These are phyloP conservation scores for Corynascus novoguineensis DNA, from an alignment of 495 filamentous ascomycete genomes.

Conservation along the genomic window DNA sequence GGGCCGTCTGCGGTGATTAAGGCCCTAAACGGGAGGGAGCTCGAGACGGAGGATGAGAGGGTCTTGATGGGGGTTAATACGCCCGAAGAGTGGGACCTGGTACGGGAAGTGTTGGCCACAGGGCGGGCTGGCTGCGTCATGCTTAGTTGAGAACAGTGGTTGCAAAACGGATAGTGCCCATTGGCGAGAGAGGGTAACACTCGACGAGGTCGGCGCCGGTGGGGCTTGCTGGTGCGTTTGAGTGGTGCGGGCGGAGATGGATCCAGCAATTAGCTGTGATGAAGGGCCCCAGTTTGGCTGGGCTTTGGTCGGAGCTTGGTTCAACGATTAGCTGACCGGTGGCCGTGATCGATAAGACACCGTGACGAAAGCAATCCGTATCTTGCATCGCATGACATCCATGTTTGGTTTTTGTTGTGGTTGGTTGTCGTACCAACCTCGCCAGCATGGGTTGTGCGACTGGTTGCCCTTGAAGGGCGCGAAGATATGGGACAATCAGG, in stretches of 20 bases:
- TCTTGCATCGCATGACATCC: not conserved
- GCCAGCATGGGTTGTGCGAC: not conserved
- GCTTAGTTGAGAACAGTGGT: not conserved
- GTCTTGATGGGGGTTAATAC: not conserved
- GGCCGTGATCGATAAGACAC: not conserved
- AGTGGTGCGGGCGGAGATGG: not conserved
- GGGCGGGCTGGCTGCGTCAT: too few species aligned
- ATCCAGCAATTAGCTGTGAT: conserved; percentile 5
- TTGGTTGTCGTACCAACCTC: not conserved
- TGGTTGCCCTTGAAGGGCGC: not conserved
- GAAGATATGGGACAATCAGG: not conserved
- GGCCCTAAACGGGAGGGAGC: not conserved
- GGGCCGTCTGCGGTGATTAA: not conserved
- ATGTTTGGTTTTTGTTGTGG: not conserved
- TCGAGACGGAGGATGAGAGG: not conserved
- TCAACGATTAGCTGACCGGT: not conserved
- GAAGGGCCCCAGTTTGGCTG: not conserved
- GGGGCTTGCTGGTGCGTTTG: not conserved
- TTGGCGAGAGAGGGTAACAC: not conserved
- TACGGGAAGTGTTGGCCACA: not conserved
- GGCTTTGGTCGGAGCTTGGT: not conserved
- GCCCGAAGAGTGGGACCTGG: not conserved
- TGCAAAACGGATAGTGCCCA: not conserved
- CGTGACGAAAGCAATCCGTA: not conserved
- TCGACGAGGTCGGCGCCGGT: not conserved